phyloP scores from a whole-genome alignment of 2,329 filamentous ascomycete genomes.

The Phialophora verrucosa region DNA sequence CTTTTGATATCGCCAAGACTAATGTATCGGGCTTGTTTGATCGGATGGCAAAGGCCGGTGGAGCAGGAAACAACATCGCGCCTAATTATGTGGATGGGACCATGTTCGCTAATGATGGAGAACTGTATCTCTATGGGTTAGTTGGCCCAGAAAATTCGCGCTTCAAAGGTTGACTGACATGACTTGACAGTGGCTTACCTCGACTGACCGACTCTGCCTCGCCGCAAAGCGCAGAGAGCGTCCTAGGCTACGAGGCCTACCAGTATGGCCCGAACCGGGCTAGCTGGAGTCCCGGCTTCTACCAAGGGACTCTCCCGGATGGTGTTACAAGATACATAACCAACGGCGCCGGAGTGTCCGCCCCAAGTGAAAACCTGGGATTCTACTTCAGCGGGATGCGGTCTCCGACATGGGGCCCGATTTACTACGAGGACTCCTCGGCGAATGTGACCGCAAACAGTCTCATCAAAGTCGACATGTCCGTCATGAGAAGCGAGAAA shows the following conservation, averaged over 20 bases:
- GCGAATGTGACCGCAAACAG: constrained; percentile 54
- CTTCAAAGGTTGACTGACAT: constrained; percentile 10
- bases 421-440: constrained; percentile 58
- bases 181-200: constrained; percentile 55
- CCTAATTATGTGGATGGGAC: constrained; percentile 65
- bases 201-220: constrained; percentile 44
- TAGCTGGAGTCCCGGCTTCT: constrained; percentile 54
- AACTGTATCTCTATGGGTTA: constrained; percentile 66
- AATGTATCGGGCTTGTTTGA: constrained; percentile 65
- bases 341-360: constrained; percentile 67
- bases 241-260: constrained; percentile 60
- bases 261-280: constrained; percentile 57
- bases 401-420: constrained; percentile 57
- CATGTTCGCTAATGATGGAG: constrained; percentile 68
- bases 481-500: constrained; percentile 53
- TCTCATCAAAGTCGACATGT: constrained; percentile 68
- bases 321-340: constrained; percentile 66
- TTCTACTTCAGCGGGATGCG: constrained; percentile 73
- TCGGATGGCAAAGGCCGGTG: constrained; percentile 56
- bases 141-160: background rate
- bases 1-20: constrained; percentile 57
- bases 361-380: constrained; percentile 71
- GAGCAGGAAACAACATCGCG: constrained; percentile 49
- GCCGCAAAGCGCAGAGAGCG: constrained; percentile 45
- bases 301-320: constrained; percentile 49